These are phyloP conservation scores for Talaromyces thailandensis DNA, from an alignment of 495 filamentous ascomycete genomes.

Conservation along the genomic window DNA sequence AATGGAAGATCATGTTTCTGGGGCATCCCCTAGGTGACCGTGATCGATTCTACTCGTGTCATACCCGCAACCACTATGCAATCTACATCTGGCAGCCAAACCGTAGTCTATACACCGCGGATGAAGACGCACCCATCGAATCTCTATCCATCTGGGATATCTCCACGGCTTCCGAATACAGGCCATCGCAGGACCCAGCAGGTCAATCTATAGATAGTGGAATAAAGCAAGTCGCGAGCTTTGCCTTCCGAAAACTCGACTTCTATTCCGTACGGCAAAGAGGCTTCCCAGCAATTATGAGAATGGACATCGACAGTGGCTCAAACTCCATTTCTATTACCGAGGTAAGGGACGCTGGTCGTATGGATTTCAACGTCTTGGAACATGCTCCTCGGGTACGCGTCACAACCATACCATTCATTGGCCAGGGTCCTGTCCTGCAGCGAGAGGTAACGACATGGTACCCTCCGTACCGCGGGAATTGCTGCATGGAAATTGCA, in stretches of 20 bases:
- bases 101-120: slow-evolving; percentile 44
- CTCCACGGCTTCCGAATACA: slow-evolving; percentile 42
- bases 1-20: slow-evolving; percentile 59
- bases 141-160: slow-evolving; percentile 62
- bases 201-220: slow-evolving; percentile 26
- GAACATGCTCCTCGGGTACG: slow-evolving; percentile 32
- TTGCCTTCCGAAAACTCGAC: slow-evolving; percentile 46
- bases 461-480: slow-evolving; percentile 29
- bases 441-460: slow-evolving; percentile 36
- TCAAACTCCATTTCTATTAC: slow-evolving; percentile 35
- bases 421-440: slow-evolving; percentile 43
- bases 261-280: slow-evolving; percentile 52
- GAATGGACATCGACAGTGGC: slow-evolving; percentile 42
- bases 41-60: slow-evolving; percentile 57
- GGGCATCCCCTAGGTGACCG: slow-evolving; percentile 50
- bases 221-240: slow-evolving; percentile 45
- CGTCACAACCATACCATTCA: slow-evolving; percentile 47
- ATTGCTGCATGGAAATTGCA: slow-evolving; percentile 19
- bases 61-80: slow-evolving; percentile 54
- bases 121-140: slow-evolving; percentile 53
- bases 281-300: slow-evolving; percentile 41
- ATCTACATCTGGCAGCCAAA: slow-evolving; percentile 61
- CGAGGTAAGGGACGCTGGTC: slow-evolving; percentile 22
- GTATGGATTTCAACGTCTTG: slow-evolving; percentile 19
- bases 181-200: slow-evolving; percentile 45